Evolutionary conservation across 2,329 filamentous ascomycete genomes (phyloP), one percentile per base, ranked within the genome.

Genomic region (Zymoseptoria ardabiliae): DNA sequence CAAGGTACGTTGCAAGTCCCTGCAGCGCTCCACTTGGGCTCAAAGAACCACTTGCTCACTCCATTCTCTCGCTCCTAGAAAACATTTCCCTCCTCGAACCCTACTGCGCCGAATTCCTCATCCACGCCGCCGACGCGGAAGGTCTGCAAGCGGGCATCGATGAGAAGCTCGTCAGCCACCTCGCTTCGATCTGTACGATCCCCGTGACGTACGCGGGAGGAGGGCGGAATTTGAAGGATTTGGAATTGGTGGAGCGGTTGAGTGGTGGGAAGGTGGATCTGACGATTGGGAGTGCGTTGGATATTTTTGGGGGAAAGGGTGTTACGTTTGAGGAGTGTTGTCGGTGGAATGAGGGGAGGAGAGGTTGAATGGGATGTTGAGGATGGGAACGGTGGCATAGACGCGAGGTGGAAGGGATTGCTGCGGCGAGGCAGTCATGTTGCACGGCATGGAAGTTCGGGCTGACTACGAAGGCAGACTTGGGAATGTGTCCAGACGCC

Each of bases 161-260:
- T 69, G 88, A 94, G 73, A 82, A 87, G 65, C 81, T 99, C 11
- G 91, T 99, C 8, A 75, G 80, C 66, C 84, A 81, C 65, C 78
- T 99, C 55, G 85, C 91, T 1, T 78, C 87, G 65, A 97, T 94
- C 91, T 96, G 91, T 72, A 86, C 80, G 48, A 93, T 96, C 66
- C 94, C 94, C 1, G 89, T 97, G 17, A 99, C 94, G 1, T 99
- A 99, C 77, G 94, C 94, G 5, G 94, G 94, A 22, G 94, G 94
- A n/a, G 94, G 91, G 49, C 84, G 90, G 57, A 86, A 85, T 68
- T 77, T 97, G 45, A 82, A 86, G 53, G 94, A 99, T 70, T 77
- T 99, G 25, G 89, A 94, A 60, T 80, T 85, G 41, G 94, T 99
- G 9, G 88, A 91, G 76, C 75, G 76, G 50, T 78, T 96, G 64